Evolutionary conservation across 2,329 filamentous ascomycete species (phyloP), one percentile per base, ranked within the genome.

Genomic region (Pleomassaria siparia): DNA sequence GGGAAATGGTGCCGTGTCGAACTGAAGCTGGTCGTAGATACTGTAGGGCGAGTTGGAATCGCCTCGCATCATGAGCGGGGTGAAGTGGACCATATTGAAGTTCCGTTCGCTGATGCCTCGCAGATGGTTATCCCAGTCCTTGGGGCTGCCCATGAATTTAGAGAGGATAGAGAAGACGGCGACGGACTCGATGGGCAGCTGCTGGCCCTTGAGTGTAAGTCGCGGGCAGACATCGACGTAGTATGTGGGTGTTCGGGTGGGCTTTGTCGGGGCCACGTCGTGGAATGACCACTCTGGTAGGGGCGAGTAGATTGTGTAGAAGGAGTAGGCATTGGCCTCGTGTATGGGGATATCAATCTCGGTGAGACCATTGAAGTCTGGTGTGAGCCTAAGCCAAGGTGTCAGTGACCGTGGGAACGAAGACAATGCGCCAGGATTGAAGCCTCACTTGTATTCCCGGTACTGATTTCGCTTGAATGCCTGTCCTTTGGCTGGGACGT

Each of bases 51-150:
- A 99, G 67, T 99, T 96, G 43, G 94, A 99, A 36, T 79, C 80
- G 47, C 94, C 94, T 50, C 94, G 85, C 49, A 87, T 80, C 79
- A 95, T 94, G 56, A 99, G 77, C 9, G 94, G 94, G 2, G 94
- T 96, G 71, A 99, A 99, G 72, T 99, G 94, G 50, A 99, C 85
- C 91, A 97, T 96, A 74, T 99, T 99, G 79, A 99, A 99, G 37
- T 91, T 91, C 51, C 94, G 82, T 62, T 88, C 84, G 67, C 89
- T 88, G 68, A 99, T 96, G 22, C 94, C 91, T 47, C 82, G 80
- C 47, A 99, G 76, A 69, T 97, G 92, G 43, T 84, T 87, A 67
- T 96, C 84, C 91, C 92, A 99, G 63, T 96, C 89, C 13, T 79
- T 79, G 0, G 92, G 90, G 64, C 86, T 85, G 53, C 94, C 94